These are phyloP conservation scores for Pseudocercospora cruenta DNA, from an alignment of 2,329 filamentous ascomycete genomes.

Conservation along the genomic window DNA sequence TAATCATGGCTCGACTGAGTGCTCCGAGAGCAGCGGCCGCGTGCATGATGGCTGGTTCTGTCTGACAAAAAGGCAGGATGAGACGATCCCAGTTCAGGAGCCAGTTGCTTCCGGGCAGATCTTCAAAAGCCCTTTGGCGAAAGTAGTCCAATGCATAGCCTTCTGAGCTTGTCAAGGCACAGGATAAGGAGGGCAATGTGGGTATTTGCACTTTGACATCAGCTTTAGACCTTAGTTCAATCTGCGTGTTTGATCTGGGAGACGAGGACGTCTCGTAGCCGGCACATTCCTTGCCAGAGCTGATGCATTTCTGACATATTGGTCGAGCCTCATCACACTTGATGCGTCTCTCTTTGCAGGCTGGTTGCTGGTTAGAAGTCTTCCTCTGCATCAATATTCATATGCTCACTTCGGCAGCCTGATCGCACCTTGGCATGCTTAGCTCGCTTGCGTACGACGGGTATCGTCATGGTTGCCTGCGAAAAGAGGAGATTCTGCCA, in stretches of 20 bases:
- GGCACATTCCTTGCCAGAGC: constrained; percentile 3
- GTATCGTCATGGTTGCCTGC: constrained; percentile 13
- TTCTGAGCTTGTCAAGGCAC: neutral
- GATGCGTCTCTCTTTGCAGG: constrained; percentile 14
- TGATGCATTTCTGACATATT: constrained; percentile 10
- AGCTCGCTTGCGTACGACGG: constrained; percentile 16
- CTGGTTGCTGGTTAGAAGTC: neutral
- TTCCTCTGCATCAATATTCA: neutral
- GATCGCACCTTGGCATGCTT: constrained; percentile 17
- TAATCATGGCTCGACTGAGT: constrained; percentile 9
- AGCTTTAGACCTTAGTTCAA: constrained; percentile 1
- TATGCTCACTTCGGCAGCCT: constrained; percentile 16
- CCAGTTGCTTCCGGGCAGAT: constrained; percentile 10
- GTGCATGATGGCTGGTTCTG: constrained; percentile 12
- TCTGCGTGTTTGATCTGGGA: neutral
- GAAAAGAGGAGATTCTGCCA: neutral
- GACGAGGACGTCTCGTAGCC: constrained; percentile 11
- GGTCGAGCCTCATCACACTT: constrained; percentile 21
- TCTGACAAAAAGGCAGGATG: constrained; percentile 1
- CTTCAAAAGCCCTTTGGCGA: constrained; percentile 3
- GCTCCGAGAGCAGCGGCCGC: constrained; percentile 12
- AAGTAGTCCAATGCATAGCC: constrained; percentile 12
- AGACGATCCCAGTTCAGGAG: constrained; percentile 12
- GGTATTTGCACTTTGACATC: neutral
- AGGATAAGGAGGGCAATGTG: neutral